Evolutionary conservation across 345 rosid genomes (phyloP), one percentile per base, ranked within the genome.

Genomic region (Syzygium oleosum): DNA sequence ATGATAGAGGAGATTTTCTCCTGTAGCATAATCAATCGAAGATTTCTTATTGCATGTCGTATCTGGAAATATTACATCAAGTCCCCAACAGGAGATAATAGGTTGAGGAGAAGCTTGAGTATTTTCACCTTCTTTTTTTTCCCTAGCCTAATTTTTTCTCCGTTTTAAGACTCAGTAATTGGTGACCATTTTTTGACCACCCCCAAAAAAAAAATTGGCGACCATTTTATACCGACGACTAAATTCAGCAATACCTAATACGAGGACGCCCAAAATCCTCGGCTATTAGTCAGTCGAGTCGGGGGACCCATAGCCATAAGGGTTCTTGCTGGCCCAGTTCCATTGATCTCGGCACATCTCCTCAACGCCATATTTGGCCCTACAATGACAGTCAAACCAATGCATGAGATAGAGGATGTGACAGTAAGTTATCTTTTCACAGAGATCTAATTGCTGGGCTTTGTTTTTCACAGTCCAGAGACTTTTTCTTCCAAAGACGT

Each of bases 241-340:
- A 73, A 73, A 73, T 73, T 73, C 49, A 38, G 49, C 83, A 38
- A 73, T 38, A 19, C 49, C 83, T 73, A 73, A 38, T 38, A 19
- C 80, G 14, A 73, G 49, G 43, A 73, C 3, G 49, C 83, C 63
- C 83, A 73, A 73, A 73, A 73, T 73, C 83, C 49, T 84, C 61
- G 9, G 59, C 61, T 29, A 65, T 91, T 88, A 90, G 46, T 88
- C 84, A 16, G 90, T 87, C 55, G 80, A 52, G 56, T 91, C 90
- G 17, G 95, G 85, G 52, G 98, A 91, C 86, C 85, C 98, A 65
- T 96, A 96, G 87, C 99, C 99, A 59, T 95, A 94, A 12, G 99
- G 99, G 88, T 98, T 96, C 90, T 98, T 94, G 93, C 96, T 93
- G 1, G 99, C 98, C 98, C 99, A 96, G 89, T 95, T 95, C 99